These are phyloP conservation scores for Triticum urartu DNA, from an alignment of 176 grass and related monocot genomes.

Conservation along the genomic window DNA sequence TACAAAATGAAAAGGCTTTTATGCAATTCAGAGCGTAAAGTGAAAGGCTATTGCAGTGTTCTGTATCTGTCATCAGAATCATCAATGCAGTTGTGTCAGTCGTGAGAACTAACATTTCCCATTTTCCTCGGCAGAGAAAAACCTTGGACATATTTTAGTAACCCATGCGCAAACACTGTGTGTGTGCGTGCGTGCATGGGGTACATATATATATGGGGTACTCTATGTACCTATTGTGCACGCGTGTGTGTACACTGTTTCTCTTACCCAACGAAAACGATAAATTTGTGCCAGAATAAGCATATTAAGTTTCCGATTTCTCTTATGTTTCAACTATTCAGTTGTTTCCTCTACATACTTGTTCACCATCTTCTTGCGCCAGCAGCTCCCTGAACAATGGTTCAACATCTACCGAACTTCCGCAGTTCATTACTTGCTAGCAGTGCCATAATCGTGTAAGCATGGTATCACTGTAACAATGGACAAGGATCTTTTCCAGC, in stretches of 20 bases:
- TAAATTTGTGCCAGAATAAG: constrained; percentile 1
- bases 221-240: no score
- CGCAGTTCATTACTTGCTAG: neutral
- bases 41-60: neutral
- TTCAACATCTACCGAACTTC: neutral
- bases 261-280: neutral
- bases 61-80: neutral
- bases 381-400: neutral
- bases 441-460: neutral
- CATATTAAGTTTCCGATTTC: neutral
- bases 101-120: neutral
- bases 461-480: neutral
- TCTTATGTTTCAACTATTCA: neutral
- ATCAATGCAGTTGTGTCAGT: constrained; percentile 1
- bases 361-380: neutral
- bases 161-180: neutral
- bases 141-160: neutral
- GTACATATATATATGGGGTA: no score
- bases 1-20: constrained; percentile 22
- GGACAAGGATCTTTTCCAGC: constrained; percentile 5
- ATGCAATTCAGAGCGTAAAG: neutral
- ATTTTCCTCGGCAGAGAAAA: neutral
- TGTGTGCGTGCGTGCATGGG: no score
- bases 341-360: neutral
- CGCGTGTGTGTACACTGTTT: neutral